Conservation (phyloP, 1,284 basidiomycete genomes). For the Tausonia pullulans region DNA sequence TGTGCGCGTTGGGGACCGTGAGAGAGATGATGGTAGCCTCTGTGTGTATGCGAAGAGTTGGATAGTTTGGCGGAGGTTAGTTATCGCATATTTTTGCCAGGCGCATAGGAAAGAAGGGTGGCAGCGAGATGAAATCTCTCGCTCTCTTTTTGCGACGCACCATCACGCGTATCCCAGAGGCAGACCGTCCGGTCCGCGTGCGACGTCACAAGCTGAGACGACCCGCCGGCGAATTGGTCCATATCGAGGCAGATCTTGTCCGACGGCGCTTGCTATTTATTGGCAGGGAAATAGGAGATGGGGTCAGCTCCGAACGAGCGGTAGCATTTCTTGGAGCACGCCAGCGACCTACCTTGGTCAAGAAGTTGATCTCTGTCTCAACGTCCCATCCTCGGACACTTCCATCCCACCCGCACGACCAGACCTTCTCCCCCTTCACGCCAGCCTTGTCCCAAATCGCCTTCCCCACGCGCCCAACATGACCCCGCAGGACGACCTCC, state of each 20-base stretch:
- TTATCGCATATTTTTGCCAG: no score
- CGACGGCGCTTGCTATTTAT: conserved; percentile 31
- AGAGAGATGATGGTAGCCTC: conserved; percentile 39
- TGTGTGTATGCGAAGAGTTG: conserved; percentile 10
- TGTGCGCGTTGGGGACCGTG: conserved; percentile 47
- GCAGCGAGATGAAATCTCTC: no score
- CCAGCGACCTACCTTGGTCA: conserved; percentile 30
- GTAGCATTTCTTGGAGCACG: no score
- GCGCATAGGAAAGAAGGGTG: neutral
- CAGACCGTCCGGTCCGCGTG: conserved; percentile 40
- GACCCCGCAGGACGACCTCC: conserved; percentile 29
- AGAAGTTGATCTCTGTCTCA: conserved; percentile 31
- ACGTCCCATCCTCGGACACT: conserved; percentile 40
- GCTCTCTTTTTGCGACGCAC: conserved; percentile 18
- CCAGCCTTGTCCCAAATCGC: conserved; percentile 28
- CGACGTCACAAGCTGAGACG: conserved; percentile 38
- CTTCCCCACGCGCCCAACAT: conserved; percentile 32
- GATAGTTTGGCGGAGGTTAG: neutral
- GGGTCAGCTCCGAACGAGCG: neutral
- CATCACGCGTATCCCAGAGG: conserved; percentile 40
- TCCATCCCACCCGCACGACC: conserved; percentile 39
- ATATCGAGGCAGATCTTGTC: conserved; percentile 39
- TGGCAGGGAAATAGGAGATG: neutral
- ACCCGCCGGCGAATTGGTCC: conserved; percentile 32
- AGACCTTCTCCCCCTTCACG: conserved; percentile 24